These are phyloP conservation scores for Microbotryum violaceum DNA, from an alignment of 1,284 basidiomycete species.

Conservation along the genomic window DNA sequence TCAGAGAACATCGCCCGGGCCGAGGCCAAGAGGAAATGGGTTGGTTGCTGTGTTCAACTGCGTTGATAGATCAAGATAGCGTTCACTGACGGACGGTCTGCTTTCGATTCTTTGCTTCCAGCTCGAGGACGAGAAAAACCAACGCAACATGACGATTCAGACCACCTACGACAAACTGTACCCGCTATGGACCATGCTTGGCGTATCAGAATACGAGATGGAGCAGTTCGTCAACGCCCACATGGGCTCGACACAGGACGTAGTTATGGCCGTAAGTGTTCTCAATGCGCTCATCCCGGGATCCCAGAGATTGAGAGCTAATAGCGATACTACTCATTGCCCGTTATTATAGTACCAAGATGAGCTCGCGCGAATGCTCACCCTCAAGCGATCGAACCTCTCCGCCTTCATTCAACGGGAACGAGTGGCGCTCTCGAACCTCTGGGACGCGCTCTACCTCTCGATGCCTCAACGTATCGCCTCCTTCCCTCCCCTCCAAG, in stretches of 20 bases:
- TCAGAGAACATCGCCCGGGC: conserved; percentile 51
- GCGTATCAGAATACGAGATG: conserved; percentile 62
- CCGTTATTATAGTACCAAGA: conserved; percentile 57
- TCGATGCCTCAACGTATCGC: conserved; percentile 65
- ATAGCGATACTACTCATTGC: neutral
- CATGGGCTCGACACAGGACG: conserved; percentile 65
- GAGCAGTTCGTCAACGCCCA: conserved; percentile 71
- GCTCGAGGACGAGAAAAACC: conserved; percentile 59
- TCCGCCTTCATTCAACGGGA: conserved; percentile 75
- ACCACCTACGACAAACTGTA: conserved; percentile 78
- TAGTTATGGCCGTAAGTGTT: conserved; percentile 50
- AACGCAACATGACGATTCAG: conserved; percentile 68
- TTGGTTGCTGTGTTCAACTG: conserved; percentile 14
- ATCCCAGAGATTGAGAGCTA: neutral
- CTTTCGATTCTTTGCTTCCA: conserved; percentile 4
- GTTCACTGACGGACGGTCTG: neutral
- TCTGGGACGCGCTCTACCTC: conserved; percentile 83
- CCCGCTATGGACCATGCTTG: conserved; percentile 67
- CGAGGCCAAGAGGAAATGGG: conserved; percentile 57
- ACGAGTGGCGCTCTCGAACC: conserved; percentile 64
- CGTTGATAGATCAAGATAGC: neutral
- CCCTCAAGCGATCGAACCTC: conserved; percentile 80
- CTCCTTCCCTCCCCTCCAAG: conserved; percentile 19
- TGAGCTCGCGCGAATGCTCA: conserved; percentile 82
- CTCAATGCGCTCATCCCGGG: neutral